phyloP scores from a whole-genome alignment of 129 eudicot species.

The Saposhnikovia divaricata region DNA sequence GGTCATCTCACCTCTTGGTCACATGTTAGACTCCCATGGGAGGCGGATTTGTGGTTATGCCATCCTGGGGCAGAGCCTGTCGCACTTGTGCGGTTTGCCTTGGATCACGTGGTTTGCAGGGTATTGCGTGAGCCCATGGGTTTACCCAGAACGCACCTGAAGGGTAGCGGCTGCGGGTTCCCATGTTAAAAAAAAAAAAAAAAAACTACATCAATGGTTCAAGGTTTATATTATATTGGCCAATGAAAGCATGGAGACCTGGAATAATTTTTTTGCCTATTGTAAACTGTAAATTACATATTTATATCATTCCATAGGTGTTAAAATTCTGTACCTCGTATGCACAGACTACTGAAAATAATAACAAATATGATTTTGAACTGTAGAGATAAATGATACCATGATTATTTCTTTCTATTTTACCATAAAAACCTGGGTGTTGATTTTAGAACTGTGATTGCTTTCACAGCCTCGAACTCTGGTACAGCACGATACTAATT shows the following conservation, averaged over 20 bases:
- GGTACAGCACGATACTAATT: slow-evolving; percentile 40
- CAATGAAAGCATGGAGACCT: not conserved
- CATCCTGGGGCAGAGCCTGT: too few relatives aligned
- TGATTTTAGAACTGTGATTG: not conserved
- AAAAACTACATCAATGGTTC: not conserved
- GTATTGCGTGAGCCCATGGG: too few relatives aligned
- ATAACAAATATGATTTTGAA: not conserved
- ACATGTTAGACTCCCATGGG: too few relatives aligned
- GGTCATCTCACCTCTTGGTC: too few relatives aligned
- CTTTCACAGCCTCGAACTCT: slow-evolving; percentile 36
- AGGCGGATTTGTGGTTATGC: too few relatives aligned
- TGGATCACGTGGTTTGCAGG: too few relatives aligned
- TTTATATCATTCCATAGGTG: not conserved
- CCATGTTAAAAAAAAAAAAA: too few relatives aligned
- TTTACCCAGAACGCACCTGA: too few relatives aligned
- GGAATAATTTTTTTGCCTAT: not conserved
- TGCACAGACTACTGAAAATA: not conserved
- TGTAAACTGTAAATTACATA: not conserved
- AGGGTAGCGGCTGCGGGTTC: too few relatives aligned
- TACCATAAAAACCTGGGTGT: not conserved
- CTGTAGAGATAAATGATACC: not conserved
- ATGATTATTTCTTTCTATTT: not conserved
- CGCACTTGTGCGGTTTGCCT: too few relatives aligned
- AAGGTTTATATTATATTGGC: not conserved
- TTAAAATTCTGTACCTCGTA: not conserved